Base-by-base conservation (phyloP, 2,329 filamentous ascomycete species). In the Aspergillus spinulosporus region DNA sequence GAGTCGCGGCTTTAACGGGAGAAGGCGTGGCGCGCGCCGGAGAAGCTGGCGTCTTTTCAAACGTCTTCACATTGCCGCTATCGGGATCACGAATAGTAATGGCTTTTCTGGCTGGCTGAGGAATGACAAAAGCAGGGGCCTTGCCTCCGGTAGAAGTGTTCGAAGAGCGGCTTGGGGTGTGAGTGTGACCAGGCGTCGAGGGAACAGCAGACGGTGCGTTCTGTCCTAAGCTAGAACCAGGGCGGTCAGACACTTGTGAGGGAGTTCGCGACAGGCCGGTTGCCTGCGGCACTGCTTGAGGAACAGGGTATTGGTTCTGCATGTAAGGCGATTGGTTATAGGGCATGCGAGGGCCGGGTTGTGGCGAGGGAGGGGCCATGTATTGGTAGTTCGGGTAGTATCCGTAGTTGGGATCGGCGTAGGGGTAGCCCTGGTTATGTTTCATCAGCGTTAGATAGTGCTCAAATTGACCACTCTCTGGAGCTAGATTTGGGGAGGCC, bases 81-180 rank as follows among this genome's bases (percentile, higher is more conserved):
- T 87, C 83, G 32, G 88, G 83, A 67, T 91, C 90, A 80, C 91
- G 95, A 79, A 97, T 96, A 48, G 86, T 81, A 62, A 97, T 88
- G 1, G 88, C 86, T 47, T 86, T 86, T 73, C 84, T 91, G 80
- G 88, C 90, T 56, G 72, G 70, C 2, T 73, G 80, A 8, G 88
- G 86, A 58, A 84, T 84, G 59, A 87, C 82, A 59, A 87, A 86
- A 62, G 84, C 82, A 3, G 84, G 78, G n/a, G 43, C 43, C 60
- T 84, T 84, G 36, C 85, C 80, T 26, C 81, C 83, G 34, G 87
- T 83, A 57, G 80, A 82, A 78, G 81, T 71, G 61, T 73, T 75
- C 74, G 85, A 79, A 39, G 76, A 74, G 56, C 68, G 85, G 78
- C 74, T 86, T 73, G 74, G 77, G 74, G 70, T 84, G 63, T 82